Evolutionary conservation across 225 moss, liverwort and hornwort genomes (phyloP), one percentile per base, ranked within the genome.

Genomic region (Marchantia paleacea): DNA sequence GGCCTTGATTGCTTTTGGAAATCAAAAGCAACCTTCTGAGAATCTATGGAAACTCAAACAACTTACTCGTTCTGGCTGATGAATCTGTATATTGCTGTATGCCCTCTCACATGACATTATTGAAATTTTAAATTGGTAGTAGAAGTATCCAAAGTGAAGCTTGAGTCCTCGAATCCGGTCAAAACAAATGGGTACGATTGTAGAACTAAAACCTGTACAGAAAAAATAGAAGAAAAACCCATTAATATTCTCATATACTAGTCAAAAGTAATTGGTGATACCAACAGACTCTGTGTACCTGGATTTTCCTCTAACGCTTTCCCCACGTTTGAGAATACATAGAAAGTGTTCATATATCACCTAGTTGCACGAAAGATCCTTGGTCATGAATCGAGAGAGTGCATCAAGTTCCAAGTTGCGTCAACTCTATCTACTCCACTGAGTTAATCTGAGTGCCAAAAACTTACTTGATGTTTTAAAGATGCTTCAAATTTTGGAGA

Each of bases 141-240:
- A 28, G 66, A 29, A 66, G 66, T 51, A 51, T n/a, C 72, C n/a
- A 50, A 52, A 51, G 11, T 55, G 54, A 74, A 54, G 28, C 26
- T 54, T 14, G 54, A 74, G 28, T 26, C 69, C 22, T 29, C 74
- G 54, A 22, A 28, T 55, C 74, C 54, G 26, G 54, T 55, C 28
- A 74, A 54, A 28, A 14, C 54, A 53, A 74, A 74, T 28, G 25
- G 12, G 28, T 74, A 74, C 12, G 22, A 29, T 11, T 29, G 74
- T 55, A 55, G 20, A 55, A 25, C 55, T 74, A 55, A 74, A 74
- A 15, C 28, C 74, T 74, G 74, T 54, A 74, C 74, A 57, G 57
- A 57, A 19, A n/a, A 19, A 57, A 9, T 57, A 13, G 14, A 57
- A 57, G 19, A 13, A 2, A 57, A 57, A 57, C 57, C 57, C 57